A percentile compares a stretch with the other conserved stretches of the same genome.
phyloP scores from a whole-genome alignment of 2,329 filamentous ascomycete species.

The Cercospora sesami region DNA sequence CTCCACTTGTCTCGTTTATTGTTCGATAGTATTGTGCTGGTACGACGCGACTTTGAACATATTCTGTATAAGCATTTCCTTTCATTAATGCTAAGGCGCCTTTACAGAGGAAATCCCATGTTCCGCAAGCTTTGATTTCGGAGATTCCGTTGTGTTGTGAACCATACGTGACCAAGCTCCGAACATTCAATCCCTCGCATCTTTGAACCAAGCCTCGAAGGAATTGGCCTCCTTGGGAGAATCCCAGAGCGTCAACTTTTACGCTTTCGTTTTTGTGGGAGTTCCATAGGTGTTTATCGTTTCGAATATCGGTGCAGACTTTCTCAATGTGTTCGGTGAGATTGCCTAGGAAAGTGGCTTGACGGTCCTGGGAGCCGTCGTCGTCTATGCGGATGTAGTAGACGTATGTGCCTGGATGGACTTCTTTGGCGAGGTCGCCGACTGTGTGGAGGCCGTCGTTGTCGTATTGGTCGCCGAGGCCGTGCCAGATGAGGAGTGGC shows the following conservation, averaged over 20 bases:
- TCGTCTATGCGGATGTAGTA: constrained; percentile 74
- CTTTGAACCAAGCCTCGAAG: constrained; percentile 86
- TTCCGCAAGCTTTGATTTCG: constrained; percentile 72
- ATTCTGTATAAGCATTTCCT: constrained; percentile 74
- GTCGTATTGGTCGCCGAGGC: constrained; percentile 72
- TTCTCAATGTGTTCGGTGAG: constrained; percentile 72
- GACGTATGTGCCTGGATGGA: constrained; percentile 80
- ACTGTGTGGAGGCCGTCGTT: constrained; percentile 72
- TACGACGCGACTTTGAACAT: constrained; percentile 77
- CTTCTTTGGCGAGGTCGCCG: constrained; percentile 67
- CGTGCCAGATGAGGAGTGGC: constrained; percentile 94
- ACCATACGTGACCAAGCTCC: constrained; percentile 82
- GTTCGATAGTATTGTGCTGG: constrained; percentile 95
- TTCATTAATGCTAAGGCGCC: constrained; percentile 75
- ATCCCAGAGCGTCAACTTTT: constrained; percentile 80
- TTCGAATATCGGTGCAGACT: constrained; percentile 75
- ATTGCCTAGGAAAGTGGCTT: constrained; percentile 88
- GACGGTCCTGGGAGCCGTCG: constrained; percentile 68
- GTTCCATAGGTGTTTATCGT: constrained; percentile 57
- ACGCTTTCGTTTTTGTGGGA: constrained; percentile 49
- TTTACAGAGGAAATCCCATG: constrained; percentile 76
- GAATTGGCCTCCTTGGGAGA: constrained; percentile 95
- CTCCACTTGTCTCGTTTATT: constrained; percentile 57
- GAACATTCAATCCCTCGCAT: constrained; percentile 81
- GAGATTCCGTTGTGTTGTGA: constrained; percentile 90